These are phyloP conservation scores for Cenchrus fungigraminus DNA, from an alignment of 176 grass and related monocot species.

Conservation along the genomic window DNA sequence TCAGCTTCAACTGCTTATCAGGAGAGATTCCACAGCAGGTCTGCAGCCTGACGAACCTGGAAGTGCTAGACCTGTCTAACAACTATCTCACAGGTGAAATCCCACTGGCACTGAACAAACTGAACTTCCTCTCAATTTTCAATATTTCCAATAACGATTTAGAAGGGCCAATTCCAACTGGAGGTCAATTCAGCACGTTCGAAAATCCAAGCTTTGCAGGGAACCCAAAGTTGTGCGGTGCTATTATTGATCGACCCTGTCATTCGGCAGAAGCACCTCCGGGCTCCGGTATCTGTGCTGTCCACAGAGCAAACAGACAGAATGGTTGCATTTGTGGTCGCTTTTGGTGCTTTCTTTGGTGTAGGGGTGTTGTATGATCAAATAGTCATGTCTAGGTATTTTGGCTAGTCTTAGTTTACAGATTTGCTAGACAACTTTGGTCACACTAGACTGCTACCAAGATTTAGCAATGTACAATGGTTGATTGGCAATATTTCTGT, in stretches of 20 bases:
- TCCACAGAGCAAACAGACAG: too few species aligned
- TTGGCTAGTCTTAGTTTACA: too few species aligned
- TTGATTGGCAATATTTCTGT: too few species aligned
- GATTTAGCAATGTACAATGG: too few species aligned
- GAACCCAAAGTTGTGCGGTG: conserved; percentile 40
- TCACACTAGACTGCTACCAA: too few species aligned
- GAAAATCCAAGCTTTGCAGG: conserved; percentile 37
- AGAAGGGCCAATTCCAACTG: conserved; percentile 22
- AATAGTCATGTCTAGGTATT: too few species aligned
- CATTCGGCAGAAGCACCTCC: neutral
- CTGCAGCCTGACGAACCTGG: conserved; percentile 6
- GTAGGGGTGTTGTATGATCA: conserved; percentile 3
- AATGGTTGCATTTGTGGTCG: too few species aligned
- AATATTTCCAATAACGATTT: conserved; percentile 43
- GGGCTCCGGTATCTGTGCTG: too few species aligned
- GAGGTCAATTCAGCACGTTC: conserved; percentile 35
- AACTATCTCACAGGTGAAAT: conserved; percentile 33
- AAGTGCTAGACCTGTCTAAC: conserved; percentile 23
- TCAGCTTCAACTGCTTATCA: conserved; percentile 17
- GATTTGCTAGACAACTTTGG: too few species aligned
- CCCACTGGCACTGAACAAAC: neutral
- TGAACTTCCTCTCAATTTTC: conserved; percentile 34
- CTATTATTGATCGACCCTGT: neutral
- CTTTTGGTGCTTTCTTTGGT: neutral
- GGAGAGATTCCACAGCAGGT: conserved; percentile 15